Base-by-base conservation (phyloP, 306 rosid genomes). In the Rubus idaeus region DNA sequence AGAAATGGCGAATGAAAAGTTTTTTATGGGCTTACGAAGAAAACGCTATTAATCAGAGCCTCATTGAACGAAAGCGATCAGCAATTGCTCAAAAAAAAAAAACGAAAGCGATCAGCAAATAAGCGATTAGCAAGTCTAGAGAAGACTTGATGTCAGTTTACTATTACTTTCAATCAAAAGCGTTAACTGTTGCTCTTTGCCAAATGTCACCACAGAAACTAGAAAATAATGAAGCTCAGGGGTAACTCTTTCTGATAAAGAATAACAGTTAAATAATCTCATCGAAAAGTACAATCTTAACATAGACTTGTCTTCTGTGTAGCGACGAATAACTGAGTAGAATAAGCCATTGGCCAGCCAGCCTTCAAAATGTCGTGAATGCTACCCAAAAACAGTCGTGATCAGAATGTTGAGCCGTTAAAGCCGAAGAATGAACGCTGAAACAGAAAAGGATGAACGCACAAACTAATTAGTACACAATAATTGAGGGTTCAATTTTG, bases 391-490 rank as follows among this genome's bases (percentile, higher is more conserved):
- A 73, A 71, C 68, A 68, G 66, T 70, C 39, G 78, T 39, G 52
- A 72, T 90, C 88, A 92, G 76, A 95, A 95, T 41, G 97, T 95
- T 51, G 96, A 92, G 79, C 97, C 97, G 44, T 95, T 92, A 87
- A 85, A 95, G 81, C 98, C 97, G 47, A 90, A 76, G 87, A 83
- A 89, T 8, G 97, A 83, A 79, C 92, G 85, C 98, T 95, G 97
- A 70, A 75, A 45, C 85, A 79, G 56, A 78, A 85, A 71, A 56
- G 5, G 42, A 87, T 66, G 39, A 65, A 51, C 11, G 52, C 37
- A 58, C 10, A 82, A 50, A 53, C 35, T 23, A 13, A 61, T 74
- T 18, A 73, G 78, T 5, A 76, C 49, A 53, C 44, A 60, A 75
- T 66, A 40, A 60, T 49, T n/a, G 61, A 21, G 6, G 6, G 8